Conservation (phyloP, 2,329 filamentous ascomycete species). For the Sphaerulina vaccinii region DNA sequence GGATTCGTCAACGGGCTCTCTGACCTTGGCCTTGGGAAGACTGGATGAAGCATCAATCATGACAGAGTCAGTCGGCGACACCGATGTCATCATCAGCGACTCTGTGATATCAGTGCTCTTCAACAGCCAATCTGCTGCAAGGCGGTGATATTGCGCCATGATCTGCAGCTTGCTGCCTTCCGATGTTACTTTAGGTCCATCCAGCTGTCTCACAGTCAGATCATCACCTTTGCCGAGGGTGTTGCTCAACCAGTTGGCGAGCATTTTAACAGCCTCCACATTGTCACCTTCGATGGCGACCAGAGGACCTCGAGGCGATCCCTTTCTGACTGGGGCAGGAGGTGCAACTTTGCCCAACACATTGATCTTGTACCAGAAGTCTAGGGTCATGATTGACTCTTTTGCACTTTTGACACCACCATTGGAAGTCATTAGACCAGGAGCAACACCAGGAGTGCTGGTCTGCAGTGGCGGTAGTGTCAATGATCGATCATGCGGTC, state of each 20-base stretch:
- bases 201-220: conserved; percentile 50
- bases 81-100: conserved; percentile 22
- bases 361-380: conserved; percentile 72
- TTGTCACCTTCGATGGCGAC: conserved; percentile 80
- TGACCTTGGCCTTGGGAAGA: conserved; percentile 8
- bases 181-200: conserved; percentile 47
- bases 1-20: conserved; percentile 29
- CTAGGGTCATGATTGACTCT: conserved; percentile 72
- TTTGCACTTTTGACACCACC: conserved; percentile 27
- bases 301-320: conserved; percentile 64
- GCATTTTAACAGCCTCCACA: conserved; percentile 59
- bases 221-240: conserved; percentile 54
- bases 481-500: conserved; percentile 47
- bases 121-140: conserved; percentile 65
- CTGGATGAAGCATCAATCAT: conserved; percentile 25
- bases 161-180: conserved; percentile 38
- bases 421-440: conserved; percentile 20
- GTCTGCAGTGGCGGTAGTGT: conserved; percentile 57
- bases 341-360: conserved; percentile 74
- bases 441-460: conserved; percentile 20
- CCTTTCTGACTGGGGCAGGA: conserved; percentile 52
- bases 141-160: conserved; percentile 59
- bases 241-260: conserved; percentile 63
- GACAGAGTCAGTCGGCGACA: conserved; percentile 23
- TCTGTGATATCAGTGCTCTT: conserved; percentile 69